Evolutionary conservation across 495 filamentous ascomycete species (phyloP).

Genomic region (Jackrogersella minutella): DNA sequence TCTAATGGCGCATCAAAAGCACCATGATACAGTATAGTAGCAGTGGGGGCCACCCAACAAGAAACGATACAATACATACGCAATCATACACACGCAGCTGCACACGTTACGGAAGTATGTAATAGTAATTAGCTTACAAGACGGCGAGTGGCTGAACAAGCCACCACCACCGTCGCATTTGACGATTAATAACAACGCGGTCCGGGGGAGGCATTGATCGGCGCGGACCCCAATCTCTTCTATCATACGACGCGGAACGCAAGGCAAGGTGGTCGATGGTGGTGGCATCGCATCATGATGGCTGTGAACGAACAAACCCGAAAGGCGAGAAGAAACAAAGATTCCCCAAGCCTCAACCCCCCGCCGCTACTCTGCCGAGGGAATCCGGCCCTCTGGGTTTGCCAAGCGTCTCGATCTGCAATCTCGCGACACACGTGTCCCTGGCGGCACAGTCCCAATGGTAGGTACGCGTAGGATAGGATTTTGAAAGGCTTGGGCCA

Average conservation of each 20-base stretch:
- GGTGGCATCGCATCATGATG: conserved; percentile 34
- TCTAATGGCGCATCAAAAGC: conserved; percentile 32
- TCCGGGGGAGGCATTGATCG: conserved; percentile 26
- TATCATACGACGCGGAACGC: conserved; percentile 34
- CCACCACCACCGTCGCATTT: conserved; percentile 32
- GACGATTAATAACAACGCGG: conserved; percentile 22
- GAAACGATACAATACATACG: conserved; percentile 18
- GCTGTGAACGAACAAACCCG: conserved; percentile 12
- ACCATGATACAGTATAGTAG: conserved; percentile 13
- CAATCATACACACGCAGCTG: conserved; percentile 10
- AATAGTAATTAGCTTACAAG: conserved; percentile 10
- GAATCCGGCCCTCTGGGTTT: conserved; percentile 40
- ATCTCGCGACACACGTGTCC: conserved; percentile 43
- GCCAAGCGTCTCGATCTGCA: conserved; percentile 41
- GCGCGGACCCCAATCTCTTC: conserved; percentile 35
- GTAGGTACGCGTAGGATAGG: conserved; percentile 30
- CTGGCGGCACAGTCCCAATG: conserved; percentile 38
- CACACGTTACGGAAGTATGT: conserved; percentile 25
- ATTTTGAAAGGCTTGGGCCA: conserved; percentile 3
- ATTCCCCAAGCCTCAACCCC: too few relatives aligned
- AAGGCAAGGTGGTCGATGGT: conserved; percentile 2
- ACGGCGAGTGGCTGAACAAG: conserved; percentile 22
- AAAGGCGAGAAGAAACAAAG: conserved; percentile 35
- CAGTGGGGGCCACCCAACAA: conserved; percentile 34
- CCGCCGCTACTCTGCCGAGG: conserved; percentile 29